These are phyloP conservation scores for Seminavis robusta DNA, from an alignment of 108 stramenopile genomes.

Conservation along the genomic window DNA sequence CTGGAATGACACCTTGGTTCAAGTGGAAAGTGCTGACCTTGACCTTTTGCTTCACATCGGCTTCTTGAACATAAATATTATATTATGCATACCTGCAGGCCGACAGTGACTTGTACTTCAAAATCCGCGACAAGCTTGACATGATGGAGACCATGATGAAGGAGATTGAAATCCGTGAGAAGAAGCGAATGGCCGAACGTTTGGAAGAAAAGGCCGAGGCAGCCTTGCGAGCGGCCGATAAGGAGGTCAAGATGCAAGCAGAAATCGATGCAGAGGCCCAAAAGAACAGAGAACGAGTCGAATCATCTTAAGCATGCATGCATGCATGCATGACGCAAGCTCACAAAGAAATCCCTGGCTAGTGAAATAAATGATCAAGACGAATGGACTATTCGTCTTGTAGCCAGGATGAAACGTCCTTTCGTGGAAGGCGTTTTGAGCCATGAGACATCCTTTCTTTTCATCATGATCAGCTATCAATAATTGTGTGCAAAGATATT, in stretches of 20 bases:
- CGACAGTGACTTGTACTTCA: slow-evolving; percentile 83
- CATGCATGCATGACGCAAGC: background rate
- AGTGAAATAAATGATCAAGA: background rate
- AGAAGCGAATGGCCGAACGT: slow-evolving; percentile 95
- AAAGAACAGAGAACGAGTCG: slow-evolving; percentile 9
- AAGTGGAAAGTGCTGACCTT: background rate
- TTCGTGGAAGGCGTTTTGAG: too few species aligned
- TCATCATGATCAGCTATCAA: too few species aligned
- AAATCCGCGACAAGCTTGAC: slow-evolving; percentile 81
- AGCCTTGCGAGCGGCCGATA: slow-evolving; percentile 75
- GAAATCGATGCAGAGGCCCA: slow-evolving; percentile 55
- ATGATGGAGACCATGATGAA: slow-evolving; percentile 98
- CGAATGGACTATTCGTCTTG: too few species aligned
- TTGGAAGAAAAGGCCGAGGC: slow-evolving; percentile 91
- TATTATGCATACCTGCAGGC: slow-evolving; percentile 36
- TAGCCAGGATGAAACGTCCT: too few species aligned
- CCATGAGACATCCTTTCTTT: too few species aligned
- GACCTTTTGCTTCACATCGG: background rate
- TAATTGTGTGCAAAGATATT: too few species aligned
- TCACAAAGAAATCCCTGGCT: background rate
- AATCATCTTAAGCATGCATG: too few species aligned
- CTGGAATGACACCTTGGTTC: background rate
- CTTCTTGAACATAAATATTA: background rate
- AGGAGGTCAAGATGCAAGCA: slow-evolving; percentile 60
- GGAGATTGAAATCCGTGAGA: slow-evolving; percentile 97